Conservation (phyloP, 805 yeast species). For the Candida easanensis region DNA sequence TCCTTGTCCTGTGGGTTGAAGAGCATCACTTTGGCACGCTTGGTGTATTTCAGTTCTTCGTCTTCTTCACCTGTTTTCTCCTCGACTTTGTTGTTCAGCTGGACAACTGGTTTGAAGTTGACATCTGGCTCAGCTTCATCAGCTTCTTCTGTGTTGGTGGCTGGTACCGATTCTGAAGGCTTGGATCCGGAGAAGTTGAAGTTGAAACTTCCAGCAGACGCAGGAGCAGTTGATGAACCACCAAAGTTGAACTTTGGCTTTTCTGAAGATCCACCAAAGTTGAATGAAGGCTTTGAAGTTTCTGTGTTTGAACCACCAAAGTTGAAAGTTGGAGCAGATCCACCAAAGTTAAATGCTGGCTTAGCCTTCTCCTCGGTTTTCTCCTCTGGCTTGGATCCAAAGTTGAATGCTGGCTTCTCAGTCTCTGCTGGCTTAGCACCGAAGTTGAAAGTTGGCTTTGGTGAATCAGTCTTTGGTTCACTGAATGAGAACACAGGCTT, state of each 20-base stretch:
- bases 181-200: slow-evolving; percentile 23
- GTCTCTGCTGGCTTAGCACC: slow-evolving; percentile 18
- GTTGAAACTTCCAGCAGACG: slow-evolving; percentile 10
- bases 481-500: slow-evolving; percentile 9
- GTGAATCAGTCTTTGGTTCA: background rate
- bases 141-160: slow-evolving; percentile 36
- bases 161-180: slow-evolving; percentile 3
- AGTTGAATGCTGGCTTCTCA: slow-evolving; percentile 4
- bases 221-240: slow-evolving; percentile 11
- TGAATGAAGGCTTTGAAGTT: slow-evolving; percentile 23
- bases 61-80: slow-evolving; percentile 82
- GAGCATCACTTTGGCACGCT: slow-evolving; percentile 69
- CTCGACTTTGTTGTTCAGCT: slow-evolving; percentile 49
- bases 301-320: slow-evolving; percentile 26
- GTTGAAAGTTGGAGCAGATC: slow-evolving; percentile 19
- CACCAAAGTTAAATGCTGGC: slow-evolving; percentile 13
- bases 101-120: slow-evolving; percentile 42
- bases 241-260: slow-evolving; percentile 10
- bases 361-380: slow-evolving; percentile 3
- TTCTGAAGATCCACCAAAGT: slow-evolving; percentile 21
- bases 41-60: slow-evolving; percentile 61
- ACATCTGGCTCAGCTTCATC: slow-evolving; percentile 47
- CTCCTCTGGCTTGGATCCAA: background rate
- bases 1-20: slow-evolving; percentile 49
- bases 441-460: slow-evolving; percentile 12